Evolutionary conservation across 2,329 filamentous ascomycete species (phyloP).

Genomic region (Aspergillus latus): DNA sequence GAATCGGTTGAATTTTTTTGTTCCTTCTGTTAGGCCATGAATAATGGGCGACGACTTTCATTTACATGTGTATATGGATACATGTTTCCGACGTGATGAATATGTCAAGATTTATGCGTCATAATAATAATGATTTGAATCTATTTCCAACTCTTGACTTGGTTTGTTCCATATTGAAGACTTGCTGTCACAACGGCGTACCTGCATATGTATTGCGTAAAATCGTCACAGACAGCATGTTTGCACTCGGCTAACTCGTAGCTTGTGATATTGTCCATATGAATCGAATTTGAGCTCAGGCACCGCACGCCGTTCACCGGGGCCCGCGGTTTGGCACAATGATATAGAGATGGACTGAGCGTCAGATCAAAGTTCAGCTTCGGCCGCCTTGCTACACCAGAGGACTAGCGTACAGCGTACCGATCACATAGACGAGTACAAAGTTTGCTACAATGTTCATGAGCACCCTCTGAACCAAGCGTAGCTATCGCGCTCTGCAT

Average conservation of each 20-base stretch:
- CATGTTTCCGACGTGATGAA: conserved; percentile 12
- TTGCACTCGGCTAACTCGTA: not conserved
- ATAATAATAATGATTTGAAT: conserved; percentile 22
- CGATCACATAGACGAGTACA: too few relatives aligned
- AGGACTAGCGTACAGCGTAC: too few relatives aligned
- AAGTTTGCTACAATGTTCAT: too few relatives aligned
- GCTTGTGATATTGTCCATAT: not conserved
- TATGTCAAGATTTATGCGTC: conserved; percentile 1
- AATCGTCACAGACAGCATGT: not conserved
- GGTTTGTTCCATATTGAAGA: not conserved
- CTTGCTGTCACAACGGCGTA: not conserved
- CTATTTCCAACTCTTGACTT: conserved; percentile 36
- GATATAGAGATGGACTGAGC: not conserved
- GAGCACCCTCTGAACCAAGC: too few relatives aligned
- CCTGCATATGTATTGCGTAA: not conserved
- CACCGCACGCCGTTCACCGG: not conserved
- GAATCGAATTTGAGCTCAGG: too few relatives aligned
- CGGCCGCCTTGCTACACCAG: not conserved
- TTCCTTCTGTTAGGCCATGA: conserved; percentile 21
- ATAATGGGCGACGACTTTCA: conserved; percentile 26
- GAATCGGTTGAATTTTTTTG: conserved; percentile 11
- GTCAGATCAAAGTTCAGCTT: not conserved
- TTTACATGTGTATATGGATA: conserved; percentile 34
- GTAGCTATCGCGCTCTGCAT: too few relatives aligned
- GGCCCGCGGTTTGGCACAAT: not conserved